These are phyloP conservation scores for Komagataella pastoris DNA, from an alignment of 805 yeast genomes.

Conservation along the genomic window DNA sequence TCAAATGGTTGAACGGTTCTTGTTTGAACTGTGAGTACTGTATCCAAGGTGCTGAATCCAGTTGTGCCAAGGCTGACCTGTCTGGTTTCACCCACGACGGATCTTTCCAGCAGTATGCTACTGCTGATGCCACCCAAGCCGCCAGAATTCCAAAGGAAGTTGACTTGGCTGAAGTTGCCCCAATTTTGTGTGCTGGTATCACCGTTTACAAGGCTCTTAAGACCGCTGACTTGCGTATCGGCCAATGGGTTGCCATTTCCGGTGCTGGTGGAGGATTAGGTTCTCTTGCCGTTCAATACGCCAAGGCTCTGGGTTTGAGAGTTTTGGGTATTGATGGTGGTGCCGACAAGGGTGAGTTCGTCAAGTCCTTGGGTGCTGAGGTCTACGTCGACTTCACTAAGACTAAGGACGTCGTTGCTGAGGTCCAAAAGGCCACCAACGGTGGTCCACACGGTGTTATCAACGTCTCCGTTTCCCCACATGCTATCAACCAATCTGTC, in stretches of 20 bases:
- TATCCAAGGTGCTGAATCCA: slow-evolving; percentile 42
- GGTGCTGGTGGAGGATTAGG: slow-evolving; percentile 84
- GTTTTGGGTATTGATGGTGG: slow-evolving; percentile 64
- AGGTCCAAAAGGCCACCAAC: slow-evolving; percentile 25
- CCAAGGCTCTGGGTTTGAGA: slow-evolving; percentile 61
- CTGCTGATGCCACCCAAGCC: slow-evolving; percentile 39
- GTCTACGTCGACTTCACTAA: slow-evolving; percentile 29
- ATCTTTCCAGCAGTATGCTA: slow-evolving; percentile 39
- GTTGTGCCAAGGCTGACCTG: slow-evolving; percentile 58
- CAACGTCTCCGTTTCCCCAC: slow-evolving; percentile 38
- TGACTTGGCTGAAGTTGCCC: slow-evolving; percentile 33
- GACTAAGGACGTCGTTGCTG: slow-evolving; percentile 24
- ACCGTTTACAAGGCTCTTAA: slow-evolving; percentile 41
- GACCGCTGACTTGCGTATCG: slow-evolving; percentile 35
- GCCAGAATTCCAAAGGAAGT: slow-evolving; percentile 31
- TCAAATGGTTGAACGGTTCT: slow-evolving; percentile 59
- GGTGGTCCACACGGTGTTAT: slow-evolving; percentile 42
- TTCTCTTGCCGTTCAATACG: slow-evolving; percentile 63
- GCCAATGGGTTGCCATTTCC: slow-evolving; percentile 64
- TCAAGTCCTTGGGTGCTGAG: slow-evolving; percentile 29
- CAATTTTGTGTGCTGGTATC: slow-evolving; percentile 40
- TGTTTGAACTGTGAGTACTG: slow-evolving; percentile 56
- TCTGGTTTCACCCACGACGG: slow-evolving; percentile 69
- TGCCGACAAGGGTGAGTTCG: slow-evolving; percentile 27
- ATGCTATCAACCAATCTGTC: slow-evolving; percentile 29